Conservation (phyloP, 805 yeast species). For the Myxozyma lipomycoides region DNA sequence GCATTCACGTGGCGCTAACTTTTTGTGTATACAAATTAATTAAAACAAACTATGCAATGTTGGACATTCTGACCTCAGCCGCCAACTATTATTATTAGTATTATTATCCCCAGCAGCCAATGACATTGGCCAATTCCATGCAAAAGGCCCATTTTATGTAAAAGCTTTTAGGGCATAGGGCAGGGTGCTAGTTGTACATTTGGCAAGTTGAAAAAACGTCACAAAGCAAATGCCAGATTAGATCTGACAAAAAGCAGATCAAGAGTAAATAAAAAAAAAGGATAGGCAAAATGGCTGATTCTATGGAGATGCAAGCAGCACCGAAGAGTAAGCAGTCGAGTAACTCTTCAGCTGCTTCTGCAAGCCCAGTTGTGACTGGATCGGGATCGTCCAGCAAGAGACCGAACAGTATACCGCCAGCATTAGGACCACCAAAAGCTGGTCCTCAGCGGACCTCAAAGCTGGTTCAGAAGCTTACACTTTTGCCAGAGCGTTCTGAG, state of each 20-base stretch:
- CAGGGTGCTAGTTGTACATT: no score
- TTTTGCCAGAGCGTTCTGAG: conserved; percentile 58
- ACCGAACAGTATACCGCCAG: conserved; percentile 6
- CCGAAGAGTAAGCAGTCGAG: not conserved
- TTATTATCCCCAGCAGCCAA: no score
- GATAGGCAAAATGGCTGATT: not conserved
- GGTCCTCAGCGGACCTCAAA: conserved; percentile 71
- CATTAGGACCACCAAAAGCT: conserved; percentile 15
- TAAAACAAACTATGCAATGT: no score
- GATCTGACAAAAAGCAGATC: not conserved
- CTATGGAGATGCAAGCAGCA: not conserved
- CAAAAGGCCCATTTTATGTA: no score
- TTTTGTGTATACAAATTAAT: no score
- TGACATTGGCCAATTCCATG: no score
- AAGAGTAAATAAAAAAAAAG: not conserved
- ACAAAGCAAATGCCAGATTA: not conserved
- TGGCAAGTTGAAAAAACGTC: no score
- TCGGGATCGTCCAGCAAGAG: not conserved
- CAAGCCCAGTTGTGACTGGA: not conserved
- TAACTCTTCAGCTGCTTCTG: not conserved
- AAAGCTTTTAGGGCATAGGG: no score
- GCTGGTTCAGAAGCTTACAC: conserved; percentile 80
- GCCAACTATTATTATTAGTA: no score
- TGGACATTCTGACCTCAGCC: no score
- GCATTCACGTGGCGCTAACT: no score